A percentile compares a stretch with the other conserved stretches of the same genome.
These are phyloP conservation scores for Fraxinus pennsylvanica DNA, from an alignment of 257 asterid species.

Conservation along the genomic window DNA sequence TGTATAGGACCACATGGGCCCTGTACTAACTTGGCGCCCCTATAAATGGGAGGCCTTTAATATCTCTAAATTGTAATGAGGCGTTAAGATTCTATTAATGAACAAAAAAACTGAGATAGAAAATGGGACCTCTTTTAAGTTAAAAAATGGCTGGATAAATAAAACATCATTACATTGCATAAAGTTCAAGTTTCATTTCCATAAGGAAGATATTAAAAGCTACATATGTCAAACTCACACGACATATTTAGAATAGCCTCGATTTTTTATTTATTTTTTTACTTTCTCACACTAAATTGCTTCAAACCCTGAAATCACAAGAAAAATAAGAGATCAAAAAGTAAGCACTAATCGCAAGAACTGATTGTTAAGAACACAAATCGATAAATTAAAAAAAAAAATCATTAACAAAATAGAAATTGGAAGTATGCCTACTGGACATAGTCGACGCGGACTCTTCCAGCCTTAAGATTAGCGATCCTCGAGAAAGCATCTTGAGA, in stretches of 20 bases:
- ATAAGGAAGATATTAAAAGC: too few relatives aligned
- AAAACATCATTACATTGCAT: too few relatives aligned
- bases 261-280: background rate
- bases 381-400: background rate
- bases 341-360: background rate
- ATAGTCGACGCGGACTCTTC: background rate
- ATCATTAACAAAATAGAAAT: background rate
- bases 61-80: too few relatives aligned
- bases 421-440: background rate
- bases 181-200: too few relatives aligned
- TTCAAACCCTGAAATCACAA: constrained; percentile 4
- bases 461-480: background rate
- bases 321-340: background rate
- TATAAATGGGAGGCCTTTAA: too few relatives aligned
- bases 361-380: background rate
- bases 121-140: too few relatives aligned
- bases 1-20: too few relatives aligned
- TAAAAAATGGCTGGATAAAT: too few relatives aligned
- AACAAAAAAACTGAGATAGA: too few relatives aligned
- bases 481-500: background rate
- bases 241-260: background rate
- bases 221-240: too few relatives aligned
- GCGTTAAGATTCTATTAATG: too few relatives aligned
- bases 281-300: background rate
- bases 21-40: too few relatives aligned